phyloP scores from a whole-genome alignment of 192 early-diverging fungal species.

The Phycomyces nitens region DNA sequence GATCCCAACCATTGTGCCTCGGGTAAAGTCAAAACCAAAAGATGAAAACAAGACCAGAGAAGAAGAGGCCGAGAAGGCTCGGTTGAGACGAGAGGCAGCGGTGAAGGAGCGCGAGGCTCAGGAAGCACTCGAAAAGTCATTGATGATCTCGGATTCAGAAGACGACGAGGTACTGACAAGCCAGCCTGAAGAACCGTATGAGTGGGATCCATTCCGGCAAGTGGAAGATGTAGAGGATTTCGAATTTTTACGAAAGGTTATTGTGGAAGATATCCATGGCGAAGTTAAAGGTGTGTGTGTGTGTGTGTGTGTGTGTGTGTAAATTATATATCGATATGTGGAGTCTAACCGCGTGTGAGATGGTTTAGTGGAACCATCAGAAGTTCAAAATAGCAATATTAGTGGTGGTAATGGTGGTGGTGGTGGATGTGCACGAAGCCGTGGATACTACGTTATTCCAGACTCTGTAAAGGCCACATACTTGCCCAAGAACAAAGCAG shows the following conservation, averaged over 20 bases:
- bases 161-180: not conserved
- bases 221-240: conserved; percentile 43
- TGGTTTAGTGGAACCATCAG: not conserved
- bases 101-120: not conserved
- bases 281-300: not conserved
- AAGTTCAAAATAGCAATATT: not conserved
- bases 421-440: conserved; percentile 75
- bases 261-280: conserved; percentile 22
- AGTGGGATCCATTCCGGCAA: conserved; percentile 32
- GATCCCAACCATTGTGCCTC: too few relatives aligned
- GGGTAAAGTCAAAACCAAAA: not conserved
- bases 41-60: not conserved
- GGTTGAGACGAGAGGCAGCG: not conserved
- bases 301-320: not conserved
- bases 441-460: conserved; percentile 72
- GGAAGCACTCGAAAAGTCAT: not conserved
- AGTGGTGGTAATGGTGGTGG: conserved; percentile 9
- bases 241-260: conserved; percentile 40
- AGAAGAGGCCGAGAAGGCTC: conserved; percentile 5
- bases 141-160: not conserved
- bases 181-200: conserved; percentile 1
- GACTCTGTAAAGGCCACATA: conserved; percentile 64
- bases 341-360: too few relatives aligned
- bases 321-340: conserved; percentile 23
- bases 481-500: conserved; percentile 44